phyloP scores from a whole-genome alignment of 441 rosid genomes.

The Codiaeum variegatum region DNA sequence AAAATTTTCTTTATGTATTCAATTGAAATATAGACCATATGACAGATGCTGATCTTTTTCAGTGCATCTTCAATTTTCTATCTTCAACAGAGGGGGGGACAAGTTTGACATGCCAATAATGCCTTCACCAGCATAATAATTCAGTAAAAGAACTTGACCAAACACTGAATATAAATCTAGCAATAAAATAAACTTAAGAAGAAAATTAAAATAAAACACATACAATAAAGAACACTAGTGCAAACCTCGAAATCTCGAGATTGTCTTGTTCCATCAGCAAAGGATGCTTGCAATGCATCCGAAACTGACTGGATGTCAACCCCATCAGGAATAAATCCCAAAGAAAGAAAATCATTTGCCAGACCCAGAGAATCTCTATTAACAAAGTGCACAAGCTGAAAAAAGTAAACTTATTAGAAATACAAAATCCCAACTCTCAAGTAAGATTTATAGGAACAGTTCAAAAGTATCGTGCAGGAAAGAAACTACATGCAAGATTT shows the following conservation, averaged over 20 bases:
- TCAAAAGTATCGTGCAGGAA: conserved; percentile 10
- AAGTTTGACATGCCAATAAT: not conserved
- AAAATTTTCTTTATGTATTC: not conserved
- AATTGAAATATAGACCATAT: not conserved
- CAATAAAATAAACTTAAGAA: not conserved
- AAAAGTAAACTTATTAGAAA: conserved; percentile 39
- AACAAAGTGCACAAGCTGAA: conserved; percentile 98
- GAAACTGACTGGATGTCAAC: conserved; percentile 73
- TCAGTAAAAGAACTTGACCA: not conserved
- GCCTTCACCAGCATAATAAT: not conserved
- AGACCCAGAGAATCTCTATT: conserved; percentile 96
- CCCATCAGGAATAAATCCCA: conserved; percentile 99
- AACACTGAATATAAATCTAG: not conserved
- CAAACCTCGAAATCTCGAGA: conserved; percentile 96
- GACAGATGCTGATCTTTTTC: not conserved
- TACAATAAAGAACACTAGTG: not conserved
- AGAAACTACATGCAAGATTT: not conserved
- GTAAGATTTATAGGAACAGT: conserved; percentile 4
- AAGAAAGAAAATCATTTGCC: conserved; percentile 98
- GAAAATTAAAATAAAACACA: not conserved
- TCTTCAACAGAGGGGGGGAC: not conserved
- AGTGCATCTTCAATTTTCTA: not conserved
- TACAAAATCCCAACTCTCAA: conserved; percentile 21
- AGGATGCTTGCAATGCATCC: conserved; percentile 71
- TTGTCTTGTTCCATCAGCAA: conserved; percentile 62